Evolutionary conservation across 805 yeast genomes (phyloP).

Genomic region (Ogataea polymorpha): DNA sequence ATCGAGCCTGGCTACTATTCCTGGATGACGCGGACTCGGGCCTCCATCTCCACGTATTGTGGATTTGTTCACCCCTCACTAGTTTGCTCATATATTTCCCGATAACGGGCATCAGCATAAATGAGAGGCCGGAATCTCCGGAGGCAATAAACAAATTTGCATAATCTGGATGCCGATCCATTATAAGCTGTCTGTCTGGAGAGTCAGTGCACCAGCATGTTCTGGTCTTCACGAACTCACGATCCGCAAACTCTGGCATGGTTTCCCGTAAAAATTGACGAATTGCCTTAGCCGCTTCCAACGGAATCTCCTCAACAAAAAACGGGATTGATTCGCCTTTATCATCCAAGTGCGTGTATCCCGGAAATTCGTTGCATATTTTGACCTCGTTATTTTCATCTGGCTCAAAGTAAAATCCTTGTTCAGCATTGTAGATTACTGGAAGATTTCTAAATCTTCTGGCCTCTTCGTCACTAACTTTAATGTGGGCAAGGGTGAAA

Average conservation of each 20-base stretch:
- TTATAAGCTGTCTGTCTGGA: conserved; percentile 23
- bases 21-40: conserved; percentile 9
- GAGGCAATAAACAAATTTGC: conserved; percentile 19
- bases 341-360: conserved; percentile 20
- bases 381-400: conserved; percentile 37
- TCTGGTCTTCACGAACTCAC: conserved; percentile 16
- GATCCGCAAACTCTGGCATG: conserved; percentile 36
- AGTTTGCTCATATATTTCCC: conserved; percentile 21
- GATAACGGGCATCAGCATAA: conserved; percentile 27
- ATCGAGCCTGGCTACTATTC: conserved; percentile 26
- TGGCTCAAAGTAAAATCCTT: conserved; percentile 47
- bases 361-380: conserved; percentile 31
- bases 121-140: conserved; percentile 28
- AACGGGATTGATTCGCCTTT: conserved; percentile 24
- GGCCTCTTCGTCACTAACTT: conserved; percentile 35
- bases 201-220: conserved; percentile 31
- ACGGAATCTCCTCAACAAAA: conserved; percentile 32
- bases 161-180: conserved; percentile 21
- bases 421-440: conserved; percentile 39
- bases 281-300: conserved; percentile 21
- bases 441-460: conserved; percentile 36
- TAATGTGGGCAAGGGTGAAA: conserved; percentile 36
- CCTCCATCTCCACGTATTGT: conserved; percentile 12
- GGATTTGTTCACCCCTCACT: conserved; percentile 3
- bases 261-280: conserved; percentile 24